Evolutionary conservation across 441 rosid species (phyloP), one percentile per base, ranked within the genome.

Genomic region (Populus hybrid): DNA sequence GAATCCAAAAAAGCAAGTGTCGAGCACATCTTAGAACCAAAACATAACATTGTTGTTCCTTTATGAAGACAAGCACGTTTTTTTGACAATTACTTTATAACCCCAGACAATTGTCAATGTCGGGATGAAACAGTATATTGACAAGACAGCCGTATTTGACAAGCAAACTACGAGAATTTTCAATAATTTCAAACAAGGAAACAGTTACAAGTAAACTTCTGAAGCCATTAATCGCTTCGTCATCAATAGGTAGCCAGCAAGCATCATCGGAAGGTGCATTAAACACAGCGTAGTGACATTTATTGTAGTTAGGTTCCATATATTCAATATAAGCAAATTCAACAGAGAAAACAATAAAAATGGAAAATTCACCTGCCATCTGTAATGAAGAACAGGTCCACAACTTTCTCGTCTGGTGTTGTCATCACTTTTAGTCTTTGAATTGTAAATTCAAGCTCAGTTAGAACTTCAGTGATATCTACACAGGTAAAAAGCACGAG

Each of bases 371-470:
- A 94, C 98, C 84, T 72, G 88, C 87, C 87, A 82, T 93, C 97
- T 10, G 90, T 93, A 42, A 94, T 83, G 68, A 94, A 90, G 90
- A 94, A 93, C 82, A 93, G 89, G 72, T 94, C 97, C 21, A 93
- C 79, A 71, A 91, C 97, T 81, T 90, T 90, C 70, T 84, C 95
- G 80, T 93, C 98, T 0, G 97, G 98, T 0, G 96, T 92, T 1
- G 94, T 93, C 32, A 83, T 93, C 16, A 95, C 98, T 87, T 95
- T 95, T 12, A 93, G 97, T 80, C 87, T 90, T 76, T 89, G 95
- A 81, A 93, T 93, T 26, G 94, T 83, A 77, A 93, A 87, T 89
- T 95, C 93, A 21, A 95, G 95, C 90, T 95, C 93, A 66, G 87
- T 86, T 30, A 92, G 89, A 76, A 92, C 89, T 82, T 80, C 88